Conservation (phyloP, 495 filamentous ascomycete species). For the Daldinia caldariorum region DNA sequence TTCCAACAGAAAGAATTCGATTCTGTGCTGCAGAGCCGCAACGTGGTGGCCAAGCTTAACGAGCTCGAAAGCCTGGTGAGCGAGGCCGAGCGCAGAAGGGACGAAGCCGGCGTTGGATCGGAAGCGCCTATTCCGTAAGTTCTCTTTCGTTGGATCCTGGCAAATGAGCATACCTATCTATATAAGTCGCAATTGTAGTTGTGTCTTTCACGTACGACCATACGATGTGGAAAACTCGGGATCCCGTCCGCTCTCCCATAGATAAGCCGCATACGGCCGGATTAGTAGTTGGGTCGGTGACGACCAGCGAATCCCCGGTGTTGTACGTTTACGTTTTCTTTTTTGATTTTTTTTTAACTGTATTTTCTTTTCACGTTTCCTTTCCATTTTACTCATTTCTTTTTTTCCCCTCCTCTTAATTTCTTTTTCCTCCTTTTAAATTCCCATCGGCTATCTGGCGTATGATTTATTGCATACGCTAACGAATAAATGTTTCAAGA, state of each 20-base stretch:
- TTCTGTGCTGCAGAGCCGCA: conserved; percentile 71
- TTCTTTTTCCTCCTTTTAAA: conserved; percentile 8
- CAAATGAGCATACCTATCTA: too few relatives aligned
- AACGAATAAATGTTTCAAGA: conserved; percentile 49
- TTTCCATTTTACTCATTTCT: neutral
- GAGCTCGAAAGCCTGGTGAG: conserved; percentile 78
- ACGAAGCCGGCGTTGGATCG: conserved; percentile 50
- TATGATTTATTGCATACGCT: too few relatives aligned
- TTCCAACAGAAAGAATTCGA: conserved; percentile 74
- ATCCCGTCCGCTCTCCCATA: conserved; percentile 64
- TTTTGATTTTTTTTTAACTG: conserved; percentile 21
- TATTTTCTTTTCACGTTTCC: neutral
- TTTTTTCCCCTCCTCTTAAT: conserved; percentile 22
- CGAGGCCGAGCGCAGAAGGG: conserved; percentile 71
- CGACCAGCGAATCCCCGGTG: conserved; percentile 60
- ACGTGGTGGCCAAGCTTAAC: conserved; percentile 81
- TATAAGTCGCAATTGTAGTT: conserved; percentile 31
- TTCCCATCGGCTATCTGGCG: too few relatives aligned
- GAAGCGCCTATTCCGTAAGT: conserved; percentile 60
- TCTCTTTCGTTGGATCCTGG: too few relatives aligned
- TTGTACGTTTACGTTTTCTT: conserved; percentile 53
- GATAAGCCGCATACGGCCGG: conserved; percentile 51
- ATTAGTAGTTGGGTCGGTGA: conserved; percentile 63
- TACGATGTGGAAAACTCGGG: conserved; percentile 56
- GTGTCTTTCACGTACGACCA: conserved; percentile 54